Percentiles rank a stretch among this genome's conserved stretches.
phyloP scores from a whole-genome alignment of 805 yeast species.

The Groenewaldozyma tartarivorans region DNA sequence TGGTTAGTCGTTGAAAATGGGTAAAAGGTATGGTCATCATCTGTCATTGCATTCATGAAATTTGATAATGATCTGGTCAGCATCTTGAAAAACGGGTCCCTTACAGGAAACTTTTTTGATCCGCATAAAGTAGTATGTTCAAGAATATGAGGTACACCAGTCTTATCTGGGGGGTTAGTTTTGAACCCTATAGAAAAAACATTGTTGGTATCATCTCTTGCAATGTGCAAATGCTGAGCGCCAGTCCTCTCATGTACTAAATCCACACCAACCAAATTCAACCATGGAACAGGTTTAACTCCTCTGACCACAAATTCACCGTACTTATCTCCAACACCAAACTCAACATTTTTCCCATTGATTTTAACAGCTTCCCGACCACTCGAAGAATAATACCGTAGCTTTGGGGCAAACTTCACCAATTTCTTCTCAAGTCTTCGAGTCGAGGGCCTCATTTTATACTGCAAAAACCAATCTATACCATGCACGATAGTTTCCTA shows the following conservation, averaged over 20 bases:
- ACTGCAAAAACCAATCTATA: too few species aligned
- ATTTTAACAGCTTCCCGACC: neutral
- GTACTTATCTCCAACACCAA: slow-evolving; percentile 12
- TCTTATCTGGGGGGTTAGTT: slow-evolving; percentile 89
- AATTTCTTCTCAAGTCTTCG: too few species aligned
- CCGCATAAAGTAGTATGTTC: slow-evolving; percentile 97
- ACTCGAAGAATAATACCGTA: neutral
- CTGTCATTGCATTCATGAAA: slow-evolving; percentile 99
- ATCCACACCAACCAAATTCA: slow-evolving; percentile 69
- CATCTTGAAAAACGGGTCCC: slow-evolving; percentile 98
- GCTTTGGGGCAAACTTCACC: too few species aligned
- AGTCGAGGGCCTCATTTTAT: too few species aligned
- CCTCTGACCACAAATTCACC: slow-evolving; percentile 56
- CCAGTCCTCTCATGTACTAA: slow-evolving; percentile 62
- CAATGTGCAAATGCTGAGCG: slow-evolving; percentile 76
- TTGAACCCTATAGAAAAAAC: slow-evolving; percentile 85
- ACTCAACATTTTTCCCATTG: too few species aligned
- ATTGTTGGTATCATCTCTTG: slow-evolving; percentile 71
- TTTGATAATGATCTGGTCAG: slow-evolving; percentile 86
- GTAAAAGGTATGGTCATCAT: slow-evolving; percentile 88
- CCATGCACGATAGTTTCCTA: too few species aligned
- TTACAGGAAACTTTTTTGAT: slow-evolving; percentile 78
- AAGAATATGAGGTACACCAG: slow-evolving; percentile 92
- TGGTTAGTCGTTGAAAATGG: slow-evolving; percentile 93
- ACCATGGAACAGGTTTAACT: slow-evolving; percentile 67